Base-by-base conservation (phyloP, 257 asterid species). In the Fraxinus americana region DNA sequence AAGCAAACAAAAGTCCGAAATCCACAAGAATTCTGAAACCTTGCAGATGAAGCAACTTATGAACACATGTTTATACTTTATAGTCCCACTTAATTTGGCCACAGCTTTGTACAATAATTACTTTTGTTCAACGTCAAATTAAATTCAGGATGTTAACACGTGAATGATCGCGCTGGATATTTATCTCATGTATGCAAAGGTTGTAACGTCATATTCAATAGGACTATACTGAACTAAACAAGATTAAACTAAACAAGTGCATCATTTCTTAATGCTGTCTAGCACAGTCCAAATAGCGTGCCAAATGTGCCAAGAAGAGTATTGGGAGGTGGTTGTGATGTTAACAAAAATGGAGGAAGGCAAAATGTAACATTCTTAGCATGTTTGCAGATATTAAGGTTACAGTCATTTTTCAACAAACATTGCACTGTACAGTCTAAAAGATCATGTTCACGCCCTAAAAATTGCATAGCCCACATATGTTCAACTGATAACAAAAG, bases 1-100 rank as follows among this genome's bases (percentile, higher is more conserved):
- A 75, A 71, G 83, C 83, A 81, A 81, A 87, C 82, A 78, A 79
- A 71, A 81, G 63, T 75, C 74, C 75, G 14, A 50, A 50, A 50
- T 50, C 21, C 21, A 87, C 69, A 78, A 79, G 87, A 84, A 80
- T 75, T 79, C 80, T 84, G 80, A 77, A 32, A 79, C 75, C 32
- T 70, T 78, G 87, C 88, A 81, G 86, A 11, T 78, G 91, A 87
- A 83, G 83, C 85, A 83, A 81, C 89, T 76, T 83, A 43, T 78
- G 81, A 1, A 87, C 87, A 86, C 85, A 83, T 83, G 89, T 78
- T 69, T 54, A 79, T 54, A 5, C 17, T 4, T 13, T 45, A 3
- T 13, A 85, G 81, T 82, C 86, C 86, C 19, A 45, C 82, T 17
- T 52, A 52, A 17, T 19, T 17, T 16, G 63, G 71, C 83, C 85